Evolutionary conservation across 2,329 filamentous ascomycete genomes (phyloP).

Genomic region (Geosmithia putterillii): DNA sequence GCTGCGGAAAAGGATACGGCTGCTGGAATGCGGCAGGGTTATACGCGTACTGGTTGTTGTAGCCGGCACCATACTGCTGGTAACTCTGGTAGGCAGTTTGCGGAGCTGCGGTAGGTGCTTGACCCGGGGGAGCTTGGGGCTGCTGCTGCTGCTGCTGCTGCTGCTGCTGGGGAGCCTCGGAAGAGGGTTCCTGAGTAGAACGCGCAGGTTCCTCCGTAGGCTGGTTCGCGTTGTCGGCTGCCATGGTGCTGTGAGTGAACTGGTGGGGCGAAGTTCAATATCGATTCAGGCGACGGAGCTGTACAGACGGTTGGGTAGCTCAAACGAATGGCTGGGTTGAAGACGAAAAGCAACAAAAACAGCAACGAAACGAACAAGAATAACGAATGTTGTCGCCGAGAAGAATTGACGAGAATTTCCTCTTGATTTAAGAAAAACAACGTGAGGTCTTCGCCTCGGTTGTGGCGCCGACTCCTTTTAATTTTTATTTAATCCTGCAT

Average conservation of each 20-base stretch:
- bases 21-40: constrained; percentile 3
- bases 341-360: background rate
- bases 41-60: constrained; percentile 2
- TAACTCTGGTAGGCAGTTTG: constrained; percentile 10
- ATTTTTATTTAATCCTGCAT: background rate
- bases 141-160: constrained; percentile 5
- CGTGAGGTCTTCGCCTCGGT: background rate
- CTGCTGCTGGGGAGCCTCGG: background rate
- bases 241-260: background rate
- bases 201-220: background rate
- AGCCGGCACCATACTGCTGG: constrained; percentile 4
- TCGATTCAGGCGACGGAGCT: too few relatives aligned
- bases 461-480: background rate
- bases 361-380: background rate
- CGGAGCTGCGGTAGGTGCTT: constrained; percentile 11
- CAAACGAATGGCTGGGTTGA: background rate
- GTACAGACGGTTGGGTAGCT: background rate
- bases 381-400: background rate
- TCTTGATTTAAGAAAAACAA: too few relatives aligned
- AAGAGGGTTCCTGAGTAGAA: background rate
- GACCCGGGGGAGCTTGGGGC: constrained; percentile 8
- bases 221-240: background rate
- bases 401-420: background rate
- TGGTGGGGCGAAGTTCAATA: too few relatives aligned
- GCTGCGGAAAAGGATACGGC: constrained; percentile 5